Evolutionary conservation across 2,329 filamentous ascomycete genomes (phyloP), one percentile per base, ranked within the genome.

Genomic region (Septoria petroselini): DNA sequence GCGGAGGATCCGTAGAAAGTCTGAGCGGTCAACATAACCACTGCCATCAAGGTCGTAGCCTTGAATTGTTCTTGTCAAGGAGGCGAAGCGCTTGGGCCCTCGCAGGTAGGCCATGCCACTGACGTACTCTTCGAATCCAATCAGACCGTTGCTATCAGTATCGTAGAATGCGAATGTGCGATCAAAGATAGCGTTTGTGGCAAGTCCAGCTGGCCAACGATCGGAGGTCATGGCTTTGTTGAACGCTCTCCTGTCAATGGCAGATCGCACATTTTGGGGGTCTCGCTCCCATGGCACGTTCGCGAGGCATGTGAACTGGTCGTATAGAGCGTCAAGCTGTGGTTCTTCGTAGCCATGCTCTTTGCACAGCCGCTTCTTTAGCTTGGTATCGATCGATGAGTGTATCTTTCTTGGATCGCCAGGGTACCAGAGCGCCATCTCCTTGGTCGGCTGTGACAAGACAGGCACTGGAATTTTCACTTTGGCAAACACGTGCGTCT

Each of bases 161-260:
- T 98, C 93, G 68, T 96, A 98, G 68, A 96, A 96, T 42, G 87
- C 82, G 70, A 97, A 98, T 80, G 96, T 93, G 59, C 93, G 86
- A 67, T 98, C 91, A 65, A 95, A 93, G 52, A 98, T 88, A 11
- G 95, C 80, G 66, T 94, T 96, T 1, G 91, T 88, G 0, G 85
- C 79, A 8, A 86, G 82, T 48, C 89, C 84, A n/a, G 86, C 86
- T 3, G 89, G 88, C 62, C 66, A 66, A 12, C 55, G 57, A 8
- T 64, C 59, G 7, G 58, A 60, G 6, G 94, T 84, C 53, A 97
- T 83, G 60, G 90, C 95, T 40, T 87, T 83, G 66, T 96, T 89
- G 70, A 98, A 98, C 0, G 89, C 95, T 68, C 86, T 86, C 53
- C 90, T 83, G 65, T 97, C 91, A 75, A 97, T 94, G 27, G 90